Conservation (phyloP, 2,329 filamentous ascomycete genomes). For the Ophiostoma ips region DNA sequence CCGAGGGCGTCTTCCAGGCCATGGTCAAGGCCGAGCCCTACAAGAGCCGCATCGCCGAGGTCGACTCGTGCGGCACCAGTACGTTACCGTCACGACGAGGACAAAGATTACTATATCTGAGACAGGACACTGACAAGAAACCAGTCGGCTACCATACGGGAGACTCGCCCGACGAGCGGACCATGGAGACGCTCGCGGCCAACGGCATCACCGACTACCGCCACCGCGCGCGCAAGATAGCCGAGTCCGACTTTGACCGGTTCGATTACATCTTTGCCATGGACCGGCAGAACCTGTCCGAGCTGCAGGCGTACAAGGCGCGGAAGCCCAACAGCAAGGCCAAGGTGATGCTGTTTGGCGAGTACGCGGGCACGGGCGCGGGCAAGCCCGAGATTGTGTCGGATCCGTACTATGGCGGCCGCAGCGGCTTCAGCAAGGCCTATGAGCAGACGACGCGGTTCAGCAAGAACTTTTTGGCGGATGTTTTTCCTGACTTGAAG, state of each 20-base stretch:
- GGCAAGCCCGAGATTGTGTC: constrained; percentile 56
- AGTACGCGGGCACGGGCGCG: constrained; percentile 52
- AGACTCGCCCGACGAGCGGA: constrained; percentile 65
- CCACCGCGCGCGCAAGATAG: constrained; percentile 59
- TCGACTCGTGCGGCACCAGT: constrained; percentile 78
- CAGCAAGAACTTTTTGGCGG: constrained; percentile 58
- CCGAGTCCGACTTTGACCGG: constrained; percentile 56
- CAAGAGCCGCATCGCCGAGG: constrained; percentile 43
- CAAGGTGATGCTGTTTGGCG: constrained; percentile 71
- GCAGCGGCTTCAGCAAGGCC: constrained; percentile 68
- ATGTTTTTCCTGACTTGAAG: constrained; percentile 32
- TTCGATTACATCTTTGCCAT: constrained; percentile 96
- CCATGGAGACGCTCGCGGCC: constrained; percentile 59
- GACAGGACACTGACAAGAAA: neutral
- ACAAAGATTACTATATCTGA: neutral
- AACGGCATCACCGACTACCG: constrained; percentile 66
- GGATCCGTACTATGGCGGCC: constrained; percentile 89
- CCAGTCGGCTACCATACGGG: constrained; percentile 69
- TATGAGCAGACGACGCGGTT: constrained; percentile 74
- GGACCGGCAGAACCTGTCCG: constrained; percentile 68
- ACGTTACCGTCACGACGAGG: neutral
- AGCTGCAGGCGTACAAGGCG: constrained; percentile 48
- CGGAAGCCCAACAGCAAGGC: constrained; percentile 45
- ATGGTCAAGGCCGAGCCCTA: constrained; percentile 48
- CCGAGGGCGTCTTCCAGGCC: constrained; percentile 79